Percentiles rank a stretch among this genome's conserved stretches.
phyloP scores from a whole-genome alignment of 495 filamentous ascomycete species.

The Penicillium cinerascens region DNA sequence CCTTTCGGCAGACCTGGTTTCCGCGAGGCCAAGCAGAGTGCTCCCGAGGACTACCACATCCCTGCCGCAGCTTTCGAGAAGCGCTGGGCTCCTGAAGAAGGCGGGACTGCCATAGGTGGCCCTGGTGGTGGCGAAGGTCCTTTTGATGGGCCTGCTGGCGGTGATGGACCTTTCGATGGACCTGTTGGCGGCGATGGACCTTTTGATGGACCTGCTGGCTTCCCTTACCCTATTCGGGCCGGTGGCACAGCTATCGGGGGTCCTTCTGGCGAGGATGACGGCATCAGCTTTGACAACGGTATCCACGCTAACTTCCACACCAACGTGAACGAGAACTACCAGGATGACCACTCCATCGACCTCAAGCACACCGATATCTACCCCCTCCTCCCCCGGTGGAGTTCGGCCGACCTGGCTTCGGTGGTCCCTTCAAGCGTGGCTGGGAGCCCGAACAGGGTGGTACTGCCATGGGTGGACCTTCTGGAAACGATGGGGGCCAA shows the following conservation, averaged over 20 bases:
- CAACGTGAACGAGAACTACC: slow-evolving; percentile 14
- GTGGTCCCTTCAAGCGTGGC: slow-evolving; percentile 7
- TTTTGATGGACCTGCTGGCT: background rate
- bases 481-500: slow-evolving; percentile 18
- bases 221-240: background rate
- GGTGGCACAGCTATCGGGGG: slow-evolving; percentile 25
- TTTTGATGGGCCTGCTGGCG: too few species aligned
- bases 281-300: slow-evolving; percentile 6
- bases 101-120: slow-evolving; percentile 14
- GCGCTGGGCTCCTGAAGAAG: slow-evolving; percentile 11
- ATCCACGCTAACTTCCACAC: slow-evolving; percentile 8
- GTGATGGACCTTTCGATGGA: slow-evolving; percentile 5
- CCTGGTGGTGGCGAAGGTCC: slow-evolving; percentile 7
- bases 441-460: slow-evolving; percentile 9
- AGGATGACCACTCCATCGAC: slow-evolving; percentile 24
- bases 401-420: background rate
- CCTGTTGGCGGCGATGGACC: slow-evolving; percentile 6
- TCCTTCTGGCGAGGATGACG: slow-evolving; percentile 20
- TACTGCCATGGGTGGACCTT: slow-evolving; percentile 22
- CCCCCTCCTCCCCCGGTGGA: background rate
- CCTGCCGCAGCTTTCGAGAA: slow-evolving; percentile 10
- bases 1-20: background rate
- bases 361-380: slow-evolving; percentile 17
- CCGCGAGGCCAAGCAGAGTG: background rate
- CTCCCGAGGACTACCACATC: slow-evolving; percentile 7